These are phyloP conservation scores for Boechera retrofracta DNA, from an alignment of 345 rosid genomes.

Conservation along the genomic window DNA sequence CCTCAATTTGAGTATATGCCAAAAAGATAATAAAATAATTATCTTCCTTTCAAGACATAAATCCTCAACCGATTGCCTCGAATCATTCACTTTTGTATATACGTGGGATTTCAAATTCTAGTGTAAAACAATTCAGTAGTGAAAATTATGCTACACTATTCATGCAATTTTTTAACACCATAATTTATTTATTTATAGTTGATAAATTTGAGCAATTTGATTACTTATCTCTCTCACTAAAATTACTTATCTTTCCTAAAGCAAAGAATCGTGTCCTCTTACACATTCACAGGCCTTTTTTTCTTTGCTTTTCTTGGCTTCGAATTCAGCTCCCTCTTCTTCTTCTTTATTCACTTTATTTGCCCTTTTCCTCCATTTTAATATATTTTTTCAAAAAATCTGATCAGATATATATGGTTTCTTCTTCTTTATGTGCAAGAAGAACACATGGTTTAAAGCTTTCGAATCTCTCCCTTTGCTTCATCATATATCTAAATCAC, in stretches of 20 bases:
- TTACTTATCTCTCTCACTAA: background rate
- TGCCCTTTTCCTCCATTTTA: conserved; percentile 27
- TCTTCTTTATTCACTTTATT: conserved; percentile 45
- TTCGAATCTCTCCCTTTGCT: conserved; percentile 44
- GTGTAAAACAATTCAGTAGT: background rate
- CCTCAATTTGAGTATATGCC: conserved; percentile 41
- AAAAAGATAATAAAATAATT: conserved; percentile 14
- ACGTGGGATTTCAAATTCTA: background rate
- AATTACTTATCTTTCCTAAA: conserved; percentile 45
- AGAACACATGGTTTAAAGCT: conserved; percentile 46
- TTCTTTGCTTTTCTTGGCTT: conserved; percentile 39
- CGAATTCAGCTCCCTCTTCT: conserved; percentile 48
- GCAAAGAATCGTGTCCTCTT: conserved; percentile 49
- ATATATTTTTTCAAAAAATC: background rate
- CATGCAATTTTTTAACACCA: background rate
- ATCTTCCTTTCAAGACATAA: conserved; percentile 23
- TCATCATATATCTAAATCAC: conserved; percentile 28
- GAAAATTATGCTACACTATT: conserved; percentile 18
- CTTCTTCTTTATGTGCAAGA: conserved; percentile 36
- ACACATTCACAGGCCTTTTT: conserved; percentile 43
- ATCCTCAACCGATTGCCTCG: conserved; percentile 42
- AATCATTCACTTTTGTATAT: conserved; percentile 1
- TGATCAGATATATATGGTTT: conserved; percentile 27
- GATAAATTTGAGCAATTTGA: background rate
- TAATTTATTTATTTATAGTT: background rate